These are phyloP conservation scores for Aspergillus ochraceoroseus DNA, from an alignment of 2,329 filamentous ascomycete species.

Conservation along the genomic window DNA sequence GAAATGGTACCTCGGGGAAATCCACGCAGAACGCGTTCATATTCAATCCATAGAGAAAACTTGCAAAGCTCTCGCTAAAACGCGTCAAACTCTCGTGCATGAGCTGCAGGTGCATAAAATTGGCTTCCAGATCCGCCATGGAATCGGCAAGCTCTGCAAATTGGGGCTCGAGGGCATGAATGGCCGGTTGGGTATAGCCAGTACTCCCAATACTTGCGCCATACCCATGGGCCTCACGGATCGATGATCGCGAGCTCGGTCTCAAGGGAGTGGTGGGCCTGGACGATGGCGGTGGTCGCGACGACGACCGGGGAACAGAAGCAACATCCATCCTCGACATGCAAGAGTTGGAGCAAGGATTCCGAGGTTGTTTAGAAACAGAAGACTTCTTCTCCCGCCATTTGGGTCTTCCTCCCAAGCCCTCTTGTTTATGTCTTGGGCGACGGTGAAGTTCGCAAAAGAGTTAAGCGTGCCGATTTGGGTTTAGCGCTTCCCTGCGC, in stretches of 20 bases:
- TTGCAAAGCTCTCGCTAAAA: slow-evolving; percentile 93
- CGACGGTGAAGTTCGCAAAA: too few relatives aligned
- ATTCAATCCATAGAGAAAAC: slow-evolving; percentile 91
- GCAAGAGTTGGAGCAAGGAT: too few relatives aligned
- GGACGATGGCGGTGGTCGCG: slow-evolving; percentile 59
- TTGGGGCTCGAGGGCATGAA: slow-evolving; percentile 78
- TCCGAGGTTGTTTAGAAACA: slow-evolving; percentile 5
- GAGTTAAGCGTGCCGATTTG: too few relatives aligned
- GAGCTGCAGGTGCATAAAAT: slow-evolving; percentile 93
- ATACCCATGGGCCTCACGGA: slow-evolving; percentile 68
- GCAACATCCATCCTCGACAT: slow-evolving; percentile 30
- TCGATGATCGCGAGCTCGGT: slow-evolving; percentile 80
- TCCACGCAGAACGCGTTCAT: slow-evolving; percentile 99
- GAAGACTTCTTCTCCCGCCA: too few relatives aligned
- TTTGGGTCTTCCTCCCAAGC: too few relatives aligned
- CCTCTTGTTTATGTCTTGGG: too few relatives aligned
- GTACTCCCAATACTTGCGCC: slow-evolving; percentile 31
- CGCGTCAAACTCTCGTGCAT: slow-evolving; percentile 92
- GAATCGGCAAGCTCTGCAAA: slow-evolving; percentile 92
- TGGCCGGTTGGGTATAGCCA: slow-evolving; percentile 53
- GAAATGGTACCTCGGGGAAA: slow-evolving; percentile 72
- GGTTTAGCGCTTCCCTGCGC: too few relatives aligned
- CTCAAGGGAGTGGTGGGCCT: slow-evolving; percentile 89
- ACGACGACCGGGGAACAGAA: slow-evolving; percentile 49
- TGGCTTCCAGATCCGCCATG: slow-evolving; percentile 92